These are phyloP conservation scores for Erythrobasidium hasegawianum DNA, from an alignment of 1,284 basidiomycete genomes.

Conservation along the genomic window DNA sequence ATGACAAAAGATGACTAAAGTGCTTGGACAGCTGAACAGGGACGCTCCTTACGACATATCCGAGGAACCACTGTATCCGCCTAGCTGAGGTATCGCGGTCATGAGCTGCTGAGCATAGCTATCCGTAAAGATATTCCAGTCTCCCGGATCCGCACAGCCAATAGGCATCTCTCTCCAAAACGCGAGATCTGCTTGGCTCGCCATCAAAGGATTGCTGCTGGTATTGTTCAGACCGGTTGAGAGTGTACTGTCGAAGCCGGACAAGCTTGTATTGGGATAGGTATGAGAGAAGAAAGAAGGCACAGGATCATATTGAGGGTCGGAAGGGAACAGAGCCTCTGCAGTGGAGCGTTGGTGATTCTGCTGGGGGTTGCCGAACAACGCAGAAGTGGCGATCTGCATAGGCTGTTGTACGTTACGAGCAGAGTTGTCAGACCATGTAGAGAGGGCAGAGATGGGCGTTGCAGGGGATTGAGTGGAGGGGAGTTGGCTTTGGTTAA, in stretches of 20 bases:
- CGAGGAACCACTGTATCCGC: background rate
- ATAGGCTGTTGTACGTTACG: no score
- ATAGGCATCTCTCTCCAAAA: conserved; percentile 36
- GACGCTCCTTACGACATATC: no score
- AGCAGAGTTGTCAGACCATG: no score
- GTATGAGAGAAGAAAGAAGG: background rate
- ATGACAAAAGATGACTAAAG: no score
- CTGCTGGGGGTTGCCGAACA: no score
- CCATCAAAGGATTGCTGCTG: conserved; percentile 15
- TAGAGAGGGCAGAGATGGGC: no score
- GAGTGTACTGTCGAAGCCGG: background rate
- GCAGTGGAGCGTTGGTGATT: background rate
- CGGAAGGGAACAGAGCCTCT: background rate
- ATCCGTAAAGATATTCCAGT: conserved; percentile 31
- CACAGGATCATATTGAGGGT: background rate
- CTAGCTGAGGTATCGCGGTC: background rate
- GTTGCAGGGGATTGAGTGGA: no score
- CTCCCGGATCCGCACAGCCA: conserved; percentile 20
- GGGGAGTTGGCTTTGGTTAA: no score
- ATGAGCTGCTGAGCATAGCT: conserved; percentile 21
- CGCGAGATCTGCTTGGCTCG: conserved; percentile 21
- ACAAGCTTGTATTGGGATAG: background rate
- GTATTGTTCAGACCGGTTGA: conserved; percentile 1
- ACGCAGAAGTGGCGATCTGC: no score
- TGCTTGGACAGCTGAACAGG: background rate